phyloP scores from a whole-genome alignment of 179 eudicot species.

The Nepenthes alata region DNA sequence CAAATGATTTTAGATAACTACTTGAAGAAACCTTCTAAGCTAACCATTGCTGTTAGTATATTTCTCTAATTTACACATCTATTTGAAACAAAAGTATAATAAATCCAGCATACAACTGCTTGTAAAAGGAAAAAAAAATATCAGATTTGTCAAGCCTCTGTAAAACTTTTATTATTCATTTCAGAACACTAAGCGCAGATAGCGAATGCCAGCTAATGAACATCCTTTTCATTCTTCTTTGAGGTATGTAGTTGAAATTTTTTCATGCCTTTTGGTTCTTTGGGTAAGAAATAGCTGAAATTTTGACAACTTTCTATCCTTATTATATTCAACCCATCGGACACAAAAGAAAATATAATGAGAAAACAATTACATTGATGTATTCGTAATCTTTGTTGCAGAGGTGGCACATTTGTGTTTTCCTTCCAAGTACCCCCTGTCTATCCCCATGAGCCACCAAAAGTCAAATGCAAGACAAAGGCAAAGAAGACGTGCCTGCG shows the following conservation, averaged over 20 bases:
- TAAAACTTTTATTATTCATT: no score
- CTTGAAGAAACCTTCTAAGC: no score
- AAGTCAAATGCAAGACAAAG: conserved; percentile 87
- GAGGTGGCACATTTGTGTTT: conserved; percentile 60
- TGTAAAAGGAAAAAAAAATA: no score
- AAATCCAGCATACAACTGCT: no score
- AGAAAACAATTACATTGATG: neutral
- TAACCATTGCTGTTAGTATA: no score
- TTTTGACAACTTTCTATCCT: neutral
- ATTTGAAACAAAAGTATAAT: no score
- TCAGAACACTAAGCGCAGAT: no score
- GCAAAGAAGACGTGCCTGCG: conserved; percentile 15
- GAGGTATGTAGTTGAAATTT: neutral
- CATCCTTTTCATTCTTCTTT: neutral
- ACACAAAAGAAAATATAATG: no score
- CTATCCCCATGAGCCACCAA: conserved; percentile 85
- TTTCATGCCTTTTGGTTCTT: neutral
- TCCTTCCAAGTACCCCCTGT: conserved; percentile 52
- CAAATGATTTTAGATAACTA: no score
- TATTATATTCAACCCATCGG: neutral
- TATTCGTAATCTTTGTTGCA: conserved; percentile 14
- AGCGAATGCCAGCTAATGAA: no score
- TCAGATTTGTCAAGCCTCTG: no score
- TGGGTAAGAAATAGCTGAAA: neutral
- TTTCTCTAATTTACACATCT: no score